Evolutionary conservation across 805 yeast genomes (phyloP), one percentile per base, ranked within the genome.

Genomic region (Zygotorulaspora sp.): DNA sequence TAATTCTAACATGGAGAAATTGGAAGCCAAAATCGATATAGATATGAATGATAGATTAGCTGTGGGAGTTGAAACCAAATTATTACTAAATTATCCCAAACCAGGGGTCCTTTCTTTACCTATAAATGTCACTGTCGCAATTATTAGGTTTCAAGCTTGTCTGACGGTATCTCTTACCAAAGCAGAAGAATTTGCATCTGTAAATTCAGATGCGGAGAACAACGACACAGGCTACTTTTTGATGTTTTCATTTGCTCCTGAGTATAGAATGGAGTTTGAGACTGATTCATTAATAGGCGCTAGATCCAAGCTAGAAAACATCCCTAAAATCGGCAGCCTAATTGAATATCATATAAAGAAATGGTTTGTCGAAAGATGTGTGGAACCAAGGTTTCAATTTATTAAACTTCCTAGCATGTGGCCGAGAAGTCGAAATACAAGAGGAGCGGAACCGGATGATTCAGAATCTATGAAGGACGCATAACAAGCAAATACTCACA

Each of bases 331-430:
- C 25, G 78, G 95, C 7, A 80, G 85, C 41, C 66, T 92, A 28
- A 79, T 92, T 27, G 97, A 92, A 57, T 77, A 77, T 41, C 80
- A 81, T 43, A 71, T 92, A 26, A 72, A 92, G 45, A 79, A 79
- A 38, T 88, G 96, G 95, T 89, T 92, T 55, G 79, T 80, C 12
- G 97, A 90, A 50, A 70, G 96, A 45, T 87, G 96, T 56, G 92
- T 92, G 9, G 94, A 87, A 48, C 99, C 99, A 1, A 72, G 95
- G 49, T 90, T 82, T 53, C 96, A 89, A 58, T 82, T 86, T 33
- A 78, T 92, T 20, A 74, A 73, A 52, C 62, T 92, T 21, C 98
- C 97, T 3, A 81, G 86, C 32, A 64, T 89, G 55, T 88, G 96
- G 96, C 94, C 95, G 16, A 62, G 78, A 47, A 72, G 73, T 45